phyloP scores from a whole-genome alignment of 2,329 filamentous ascomycete genomes.

The Chaetomium strumarium region DNA sequence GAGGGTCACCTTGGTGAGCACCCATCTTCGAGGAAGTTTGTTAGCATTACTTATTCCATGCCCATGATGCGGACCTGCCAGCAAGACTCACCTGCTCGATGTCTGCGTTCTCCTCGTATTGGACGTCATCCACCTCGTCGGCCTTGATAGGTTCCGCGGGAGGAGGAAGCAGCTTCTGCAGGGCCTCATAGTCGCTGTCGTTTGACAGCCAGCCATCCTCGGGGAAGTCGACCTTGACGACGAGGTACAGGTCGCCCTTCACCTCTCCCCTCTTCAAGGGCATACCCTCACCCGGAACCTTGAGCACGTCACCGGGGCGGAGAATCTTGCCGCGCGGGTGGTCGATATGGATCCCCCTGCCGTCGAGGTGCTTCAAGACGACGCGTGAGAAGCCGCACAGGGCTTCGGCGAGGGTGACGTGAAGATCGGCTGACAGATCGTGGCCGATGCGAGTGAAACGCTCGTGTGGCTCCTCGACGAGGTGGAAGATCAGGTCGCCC shows the following conservation, averaged over 20 bases:
- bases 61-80: neutral
- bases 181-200: slow-evolving; percentile 61
- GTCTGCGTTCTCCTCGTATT: slow-evolving; percentile 76
- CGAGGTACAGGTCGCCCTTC: slow-evolving; percentile 81
- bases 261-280: slow-evolving; percentile 78
- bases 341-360: slow-evolving; percentile 76
- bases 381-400: slow-evolving; percentile 85
- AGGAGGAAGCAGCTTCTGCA: slow-evolving; percentile 71
- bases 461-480: slow-evolving; percentile 76
- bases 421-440: slow-evolving; percentile 76
- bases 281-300: slow-evolving; percentile 88
- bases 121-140: slow-evolving; percentile 78
- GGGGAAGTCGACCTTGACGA: slow-evolving; percentile 83
- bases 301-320: slow-evolving; percentile 77
- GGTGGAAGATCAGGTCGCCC: slow-evolving; percentile 86
- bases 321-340: slow-evolving; percentile 78
- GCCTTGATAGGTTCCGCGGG: slow-evolving; percentile 56
- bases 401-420: slow-evolving; percentile 76
- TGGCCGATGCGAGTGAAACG: slow-evolving; percentile 76
- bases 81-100: slow-evolving; percentile 62
- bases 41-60: slow-evolving; percentile 3
- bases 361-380: slow-evolving; percentile 88
- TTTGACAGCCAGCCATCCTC: slow-evolving; percentile 76
- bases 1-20: slow-evolving; percentile 61
- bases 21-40: slow-evolving; percentile 51